These are phyloP conservation scores for Dimargaris cristalligena DNA, from an alignment of 192 early-diverging fungal species.

Conservation along the genomic window DNA sequence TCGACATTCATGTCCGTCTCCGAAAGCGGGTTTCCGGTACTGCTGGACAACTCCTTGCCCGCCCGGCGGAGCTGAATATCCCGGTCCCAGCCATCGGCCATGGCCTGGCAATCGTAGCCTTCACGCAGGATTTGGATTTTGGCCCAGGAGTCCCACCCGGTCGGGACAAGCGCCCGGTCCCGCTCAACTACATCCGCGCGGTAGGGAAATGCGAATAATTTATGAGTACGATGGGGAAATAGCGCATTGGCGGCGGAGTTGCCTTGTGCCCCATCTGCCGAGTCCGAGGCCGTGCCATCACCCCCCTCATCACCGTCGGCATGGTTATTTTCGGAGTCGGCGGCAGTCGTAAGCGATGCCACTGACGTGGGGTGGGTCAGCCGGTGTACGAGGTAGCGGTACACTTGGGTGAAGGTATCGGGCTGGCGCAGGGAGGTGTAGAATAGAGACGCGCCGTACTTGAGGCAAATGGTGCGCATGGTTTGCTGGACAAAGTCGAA, in stretches of 20 bases:
- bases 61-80: constrained; percentile 30
- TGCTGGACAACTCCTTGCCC: no score
- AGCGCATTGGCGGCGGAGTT: background rate
- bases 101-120: constrained; percentile 49
- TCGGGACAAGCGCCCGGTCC: constrained; percentile 71
- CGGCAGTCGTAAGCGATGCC: constrained; percentile 12
- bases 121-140: constrained; percentile 64
- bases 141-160: constrained; percentile 86
- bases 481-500: constrained; percentile 94
- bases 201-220: constrained; percentile 37
- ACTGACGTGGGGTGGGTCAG: constrained; percentile 14
- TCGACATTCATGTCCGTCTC: constrained; percentile 14
- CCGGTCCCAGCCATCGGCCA: constrained; percentile 40
- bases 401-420: constrained; percentile 54
- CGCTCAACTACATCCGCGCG: constrained; percentile 75
- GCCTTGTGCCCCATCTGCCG: background rate
- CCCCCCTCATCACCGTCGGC: constrained; percentile 10
- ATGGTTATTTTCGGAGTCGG: constrained; percentile 14
- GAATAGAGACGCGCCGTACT: constrained; percentile 81
- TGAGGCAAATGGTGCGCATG: constrained; percentile 75
- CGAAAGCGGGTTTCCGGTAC: background rate
- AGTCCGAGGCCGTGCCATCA: background rate
- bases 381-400: constrained; percentile 66
- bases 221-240: constrained; percentile 3
- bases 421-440: constrained; percentile 74